A percentile compares a stretch with the other conserved stretches of the same genome.
phyloP scores from a whole-genome alignment of 768 basidiomycete species.

The Termitomyces sp. region DNA sequence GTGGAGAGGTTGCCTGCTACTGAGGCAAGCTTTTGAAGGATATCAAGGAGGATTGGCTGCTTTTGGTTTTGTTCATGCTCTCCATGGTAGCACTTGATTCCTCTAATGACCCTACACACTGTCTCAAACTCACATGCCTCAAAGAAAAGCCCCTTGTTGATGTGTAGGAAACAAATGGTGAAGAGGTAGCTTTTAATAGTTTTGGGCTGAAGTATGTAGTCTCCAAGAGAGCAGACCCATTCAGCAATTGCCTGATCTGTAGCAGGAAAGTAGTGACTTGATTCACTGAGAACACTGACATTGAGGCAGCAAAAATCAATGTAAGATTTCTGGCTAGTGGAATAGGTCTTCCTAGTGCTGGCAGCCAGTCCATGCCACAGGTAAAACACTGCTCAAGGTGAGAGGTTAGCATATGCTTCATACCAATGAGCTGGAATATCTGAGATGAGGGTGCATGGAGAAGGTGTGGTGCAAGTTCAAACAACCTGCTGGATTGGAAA shows the following conservation, averaged over 20 bases:
- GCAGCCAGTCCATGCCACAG: neutral
- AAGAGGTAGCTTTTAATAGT: too few relatives aligned
- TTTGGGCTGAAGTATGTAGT: too few relatives aligned
- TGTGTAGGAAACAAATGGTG: too few relatives aligned
- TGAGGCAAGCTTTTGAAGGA: neutral
- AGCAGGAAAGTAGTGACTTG: neutral
- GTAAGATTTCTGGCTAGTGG: neutral
- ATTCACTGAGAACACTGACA: neutral
- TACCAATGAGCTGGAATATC: too few relatives aligned
- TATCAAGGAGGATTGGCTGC: too few relatives aligned
- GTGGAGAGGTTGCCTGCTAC: neutral
- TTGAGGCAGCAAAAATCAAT: neutral
- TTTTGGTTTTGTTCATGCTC: neutral
- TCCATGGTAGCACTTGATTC: neutral
- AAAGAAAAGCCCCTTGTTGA: too few relatives aligned
- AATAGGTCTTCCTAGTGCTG: neutral
- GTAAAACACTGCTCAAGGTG: too few relatives aligned
- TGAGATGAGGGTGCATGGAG: neutral
- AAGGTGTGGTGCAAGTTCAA: neutral
- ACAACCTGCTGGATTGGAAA: neutral
- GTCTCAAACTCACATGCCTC: neutral
- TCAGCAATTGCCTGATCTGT: too few relatives aligned
- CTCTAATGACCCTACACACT: neutral
- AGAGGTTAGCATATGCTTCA: neutral
- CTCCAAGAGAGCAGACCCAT: too few relatives aligned